These are phyloP conservation scores for Wickerhamiella brachini DNA, from an alignment of 805 yeast genomes.

Conservation along the genomic window DNA sequence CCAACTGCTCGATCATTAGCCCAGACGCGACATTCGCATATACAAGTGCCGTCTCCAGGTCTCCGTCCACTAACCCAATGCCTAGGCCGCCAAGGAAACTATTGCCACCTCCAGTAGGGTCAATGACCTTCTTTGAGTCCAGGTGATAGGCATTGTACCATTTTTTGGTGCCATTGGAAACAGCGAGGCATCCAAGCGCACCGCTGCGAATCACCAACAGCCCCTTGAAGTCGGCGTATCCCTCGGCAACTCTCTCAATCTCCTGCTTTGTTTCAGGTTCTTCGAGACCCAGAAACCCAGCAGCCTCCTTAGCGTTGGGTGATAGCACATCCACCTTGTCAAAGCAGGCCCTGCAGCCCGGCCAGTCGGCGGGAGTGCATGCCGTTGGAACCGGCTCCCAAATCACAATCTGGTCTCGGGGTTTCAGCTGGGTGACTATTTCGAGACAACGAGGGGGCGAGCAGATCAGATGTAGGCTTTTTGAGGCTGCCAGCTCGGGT, in stretches of 20 bases:
- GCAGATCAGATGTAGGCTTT: slow-evolving; percentile 58
- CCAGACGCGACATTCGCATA: slow-evolving; percentile 74
- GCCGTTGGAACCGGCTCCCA: slow-evolving; percentile 86
- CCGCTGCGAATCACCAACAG: slow-evolving; percentile 66
- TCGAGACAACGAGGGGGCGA: slow-evolving; percentile 47
- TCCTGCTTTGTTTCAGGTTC: slow-evolving; percentile 30
- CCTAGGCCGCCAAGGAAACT: slow-evolving; percentile 74
- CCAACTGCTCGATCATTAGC: slow-evolving; percentile 64
- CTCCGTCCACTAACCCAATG: slow-evolving; percentile 34
- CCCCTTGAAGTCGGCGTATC: slow-evolving; percentile 29
- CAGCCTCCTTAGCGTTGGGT: slow-evolving; percentile 80
- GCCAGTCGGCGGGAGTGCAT: slow-evolving; percentile 41
- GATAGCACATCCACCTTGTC: slow-evolving; percentile 45
- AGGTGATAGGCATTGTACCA: slow-evolving; percentile 70
- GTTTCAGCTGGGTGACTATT: slow-evolving; percentile 29
- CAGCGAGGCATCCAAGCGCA: slow-evolving; percentile 46
- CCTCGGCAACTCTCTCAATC: slow-evolving; percentile 32
- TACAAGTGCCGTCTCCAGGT: slow-evolving; percentile 35
- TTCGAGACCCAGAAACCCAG: slow-evolving; percentile 38
- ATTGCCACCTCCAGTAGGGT: slow-evolving; percentile 94
- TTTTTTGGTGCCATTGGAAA: slow-evolving; percentile 21
- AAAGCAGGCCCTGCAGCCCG: slow-evolving; percentile 27
- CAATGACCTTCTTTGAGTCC: slow-evolving; percentile 40
- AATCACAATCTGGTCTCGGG: slow-evolving; percentile 32
- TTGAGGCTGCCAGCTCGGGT: slow-evolving; percentile 27